Conservation (phyloP, 768 basidiomycete species). For the Clathrus columnatus region DNA sequence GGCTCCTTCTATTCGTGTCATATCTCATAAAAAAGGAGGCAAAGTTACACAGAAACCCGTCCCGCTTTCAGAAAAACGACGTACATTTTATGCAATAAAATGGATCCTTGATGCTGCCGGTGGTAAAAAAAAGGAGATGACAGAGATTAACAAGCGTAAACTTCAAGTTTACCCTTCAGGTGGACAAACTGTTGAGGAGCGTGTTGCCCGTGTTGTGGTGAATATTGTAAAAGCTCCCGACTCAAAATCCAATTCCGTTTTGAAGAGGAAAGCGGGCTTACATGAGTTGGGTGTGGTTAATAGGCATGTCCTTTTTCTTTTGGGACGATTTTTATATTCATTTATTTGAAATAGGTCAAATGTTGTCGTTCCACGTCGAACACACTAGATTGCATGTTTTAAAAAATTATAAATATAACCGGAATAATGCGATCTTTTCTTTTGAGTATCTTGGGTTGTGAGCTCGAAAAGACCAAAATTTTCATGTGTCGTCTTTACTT, state of each 20-base stretch:
- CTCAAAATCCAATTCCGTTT: constrained; percentile 46
- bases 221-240: constrained; percentile 42
- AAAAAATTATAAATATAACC: no score
- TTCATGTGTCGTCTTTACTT: no score
- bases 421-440: no score
- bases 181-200: constrained; percentile 52
- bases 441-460: no score
- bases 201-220: constrained; percentile 75
- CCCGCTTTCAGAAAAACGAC: constrained; percentile 73
- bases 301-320: constrained; percentile 40
- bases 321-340: neutral
- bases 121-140: constrained; percentile 23
- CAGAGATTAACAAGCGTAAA: neutral
- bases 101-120: constrained; percentile 60
- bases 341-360: neutral
- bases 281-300: constrained; percentile 71
- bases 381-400: no score
- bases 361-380: neutral
- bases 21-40: constrained; percentile 50
- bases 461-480: no score
- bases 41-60: constrained; percentile 62
- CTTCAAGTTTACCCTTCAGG: constrained; percentile 21
- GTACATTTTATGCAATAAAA: constrained; percentile 56
- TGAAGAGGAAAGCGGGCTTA: constrained; percentile 51
- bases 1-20: constrained; percentile 60